Evolutionary conservation across 2,329 filamentous ascomycete species (phyloP).

Genomic region (Colletotrichum navitas): DNA sequence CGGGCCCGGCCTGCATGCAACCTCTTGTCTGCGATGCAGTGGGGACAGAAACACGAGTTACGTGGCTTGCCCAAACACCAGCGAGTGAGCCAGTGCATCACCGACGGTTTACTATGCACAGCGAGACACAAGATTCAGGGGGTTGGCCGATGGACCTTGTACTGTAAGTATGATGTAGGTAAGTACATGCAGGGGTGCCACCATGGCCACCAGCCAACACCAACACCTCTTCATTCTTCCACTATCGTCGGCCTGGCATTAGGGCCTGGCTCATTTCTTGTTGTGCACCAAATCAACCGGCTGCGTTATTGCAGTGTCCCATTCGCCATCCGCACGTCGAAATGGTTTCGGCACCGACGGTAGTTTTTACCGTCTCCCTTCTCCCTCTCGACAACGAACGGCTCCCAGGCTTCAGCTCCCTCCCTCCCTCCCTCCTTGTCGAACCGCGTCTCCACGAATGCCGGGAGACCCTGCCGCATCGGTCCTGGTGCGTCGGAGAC

Average conservation of each 20-base stretch:
- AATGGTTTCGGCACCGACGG: constrained; percentile 29
- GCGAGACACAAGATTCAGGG: constrained; percentile 8
- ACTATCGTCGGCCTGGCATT: background rate
- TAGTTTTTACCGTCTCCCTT: constrained; percentile 36
- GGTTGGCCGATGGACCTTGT: background rate
- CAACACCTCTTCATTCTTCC: background rate
- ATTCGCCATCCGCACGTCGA: constrained; percentile 11
- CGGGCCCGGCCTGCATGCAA: constrained; percentile 26
- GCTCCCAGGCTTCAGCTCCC: constrained; percentile 19
- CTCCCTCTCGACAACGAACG: constrained; percentile 24
- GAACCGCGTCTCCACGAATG: constrained; percentile 16
- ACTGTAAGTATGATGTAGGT: background rate
- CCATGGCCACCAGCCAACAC: background rate
- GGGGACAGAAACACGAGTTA: constrained; percentile 4
- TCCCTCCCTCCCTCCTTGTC: background rate
- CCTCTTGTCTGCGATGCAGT: constrained; percentile 18
- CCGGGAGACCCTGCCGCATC: constrained; percentile 37
- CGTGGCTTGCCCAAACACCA: constrained; percentile 15
- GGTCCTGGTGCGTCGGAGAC: constrained; percentile 40
- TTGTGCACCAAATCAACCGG: background rate
- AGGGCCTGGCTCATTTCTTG: constrained; percentile 20
- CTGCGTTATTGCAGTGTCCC: constrained; percentile 14
- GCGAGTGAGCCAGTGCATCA: background rate
- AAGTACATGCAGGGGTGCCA: background rate
- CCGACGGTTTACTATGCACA: background rate